Base-by-base conservation (phyloP, 176 grass and related monocot genomes). In the Cenchrus fungigraminus region DNA sequence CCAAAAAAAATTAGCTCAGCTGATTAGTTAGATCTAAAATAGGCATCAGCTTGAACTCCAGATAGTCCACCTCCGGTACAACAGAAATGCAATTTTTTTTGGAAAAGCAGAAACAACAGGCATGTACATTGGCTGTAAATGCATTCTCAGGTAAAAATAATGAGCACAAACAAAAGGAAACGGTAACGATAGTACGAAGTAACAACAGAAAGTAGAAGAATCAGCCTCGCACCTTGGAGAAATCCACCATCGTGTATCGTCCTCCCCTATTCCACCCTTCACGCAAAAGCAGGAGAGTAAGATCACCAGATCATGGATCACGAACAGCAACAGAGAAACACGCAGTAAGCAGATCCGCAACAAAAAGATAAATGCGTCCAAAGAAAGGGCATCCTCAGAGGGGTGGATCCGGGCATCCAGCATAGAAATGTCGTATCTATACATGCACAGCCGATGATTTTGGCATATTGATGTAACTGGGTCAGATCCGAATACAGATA, bases 191-290 rank as follows among this genome's bases (percentile, higher is more conserved):
- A 32, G 29, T 65, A 6, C 25, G 12, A 20, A 66, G 50, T 22
- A 50, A 65, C 7, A 74, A 10, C 13, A 55, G 15, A 52, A 37
- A 55, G 15, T 6, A 75, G 50, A 79, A 51, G 45, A 37, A 66
- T 79, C 44, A 52, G 29, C 13, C 31, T 47, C 45, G 14, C 60
- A 79, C 77, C 77, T 79, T 66, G 77, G 77, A 79, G 77, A 66
- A 79, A 66, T 79, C 77, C 25, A 61, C 77, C 77, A 79, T 79
- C 45, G 9, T 12, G 44, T 8, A 32, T 37, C 59, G 14, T 1
- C 46, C 45, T 52, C 63, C 45, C 15, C 46, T 52, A 10, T 66
- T 31, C 5, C 77, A 37, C 46, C 60, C 47, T 52, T 65, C 20
- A 50, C 59, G 29, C 58, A 65, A 50, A 31, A 29, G n/a, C 44